Evolutionary conservation across 495 filamentous ascomycete genomes (phyloP), one percentile per base, ranked within the genome.

Genomic region (Penicillium silybi): DNA sequence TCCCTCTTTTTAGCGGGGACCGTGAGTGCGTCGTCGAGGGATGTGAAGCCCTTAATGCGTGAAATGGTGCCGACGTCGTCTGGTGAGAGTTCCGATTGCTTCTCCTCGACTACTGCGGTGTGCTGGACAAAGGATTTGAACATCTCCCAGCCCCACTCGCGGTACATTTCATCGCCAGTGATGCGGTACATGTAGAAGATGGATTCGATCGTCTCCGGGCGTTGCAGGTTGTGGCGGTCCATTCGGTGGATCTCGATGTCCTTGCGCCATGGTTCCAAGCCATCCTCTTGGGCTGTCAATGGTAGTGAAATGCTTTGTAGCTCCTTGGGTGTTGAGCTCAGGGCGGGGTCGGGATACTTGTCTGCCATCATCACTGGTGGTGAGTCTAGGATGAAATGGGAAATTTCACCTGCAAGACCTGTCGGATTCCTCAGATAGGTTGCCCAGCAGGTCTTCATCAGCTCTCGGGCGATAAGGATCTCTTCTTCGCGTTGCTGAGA

Each of bases 151-250:
- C 95, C 93, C 93, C 93, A 97, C 54, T 96, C 80, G 13, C 93
- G 82, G 67, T 99, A 99, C 55, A 82, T 89, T 22, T 80, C 76
- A 51, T 99, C 92, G 25, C 89, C 91, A 16, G 93, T 99, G 64
- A 99, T 92, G 46, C 93, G 85, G 86, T 92, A 99, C 91, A 99
- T 95, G 70, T 97, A 93, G 67, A 97, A 90, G 43, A 99, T 74
- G 47, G 87, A 92, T 68, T 97, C 93, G 39, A 97, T 83, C 0
- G 93, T 96, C 69, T 97, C 95, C 5, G 93, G 93, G 22, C 93
- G 82, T 72, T 96, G 93, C n/a, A 97, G 76, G 64, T 99, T 99
- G 69, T 97, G 93, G 3, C 72, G 68, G 69, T 99, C 93, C 19
- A 80, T 67, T 1, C 71, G 59, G 59, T 92, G 86, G 59, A 99